A percentile compares a stretch with the other conserved stretches of the same genome.
Conservation (phyloP, 139 green algal species). For the Pycnococcus provasolii region DNA sequence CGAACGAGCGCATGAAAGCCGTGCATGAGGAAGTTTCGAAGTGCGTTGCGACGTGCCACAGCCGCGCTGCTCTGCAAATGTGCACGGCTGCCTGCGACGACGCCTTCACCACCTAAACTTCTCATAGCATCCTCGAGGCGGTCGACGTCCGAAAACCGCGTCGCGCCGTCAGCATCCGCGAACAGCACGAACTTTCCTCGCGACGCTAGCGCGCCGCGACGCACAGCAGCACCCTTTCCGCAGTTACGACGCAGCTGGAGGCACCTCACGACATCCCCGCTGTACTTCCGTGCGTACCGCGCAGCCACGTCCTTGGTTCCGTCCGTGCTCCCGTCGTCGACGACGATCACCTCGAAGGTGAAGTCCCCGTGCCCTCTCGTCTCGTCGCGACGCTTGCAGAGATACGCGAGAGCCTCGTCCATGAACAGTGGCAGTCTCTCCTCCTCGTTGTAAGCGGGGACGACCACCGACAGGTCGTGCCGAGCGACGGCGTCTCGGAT, state of each 20-base stretch:
- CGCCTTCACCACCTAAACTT: background rate
- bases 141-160: slow-evolving; percentile 68
- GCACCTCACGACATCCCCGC: slow-evolving; percentile 67
- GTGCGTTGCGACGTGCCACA: slow-evolving; percentile 39
- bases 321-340: slow-evolving; percentile 90
- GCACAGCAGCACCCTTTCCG: slow-evolving; percentile 56
- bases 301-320: slow-evolving; percentile 48
- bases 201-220: slow-evolving; percentile 53
- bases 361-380: slow-evolving; percentile 17
- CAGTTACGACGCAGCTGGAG: slow-evolving; percentile 62
- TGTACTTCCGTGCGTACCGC: slow-evolving; percentile 49
- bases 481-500: too few relatives aligned
- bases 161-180: slow-evolving; percentile 81
- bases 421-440: slow-evolving; percentile 62
- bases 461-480: slow-evolving; percentile 24
- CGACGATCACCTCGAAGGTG: slow-evolving; percentile 74
- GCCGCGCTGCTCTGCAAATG: slow-evolving; percentile 29
- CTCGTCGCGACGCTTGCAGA: slow-evolving; percentile 1
- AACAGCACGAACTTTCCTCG: slow-evolving; percentile 70
- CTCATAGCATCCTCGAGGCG: slow-evolving; percentile 43
- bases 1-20: slow-evolving; percentile 78
- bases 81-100: slow-evolving; percentile 3
- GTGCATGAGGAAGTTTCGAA: slow-evolving; percentile 77
- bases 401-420: slow-evolving; percentile 55
- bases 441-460: slow-evolving; percentile 92